A percentile compares a stretch with the other conserved stretches of the same genome.
Evolutionary conservation across 2,329 filamentous ascomycete genomes (phyloP).

Genomic region (Xylaria hypoxylon): DNA sequence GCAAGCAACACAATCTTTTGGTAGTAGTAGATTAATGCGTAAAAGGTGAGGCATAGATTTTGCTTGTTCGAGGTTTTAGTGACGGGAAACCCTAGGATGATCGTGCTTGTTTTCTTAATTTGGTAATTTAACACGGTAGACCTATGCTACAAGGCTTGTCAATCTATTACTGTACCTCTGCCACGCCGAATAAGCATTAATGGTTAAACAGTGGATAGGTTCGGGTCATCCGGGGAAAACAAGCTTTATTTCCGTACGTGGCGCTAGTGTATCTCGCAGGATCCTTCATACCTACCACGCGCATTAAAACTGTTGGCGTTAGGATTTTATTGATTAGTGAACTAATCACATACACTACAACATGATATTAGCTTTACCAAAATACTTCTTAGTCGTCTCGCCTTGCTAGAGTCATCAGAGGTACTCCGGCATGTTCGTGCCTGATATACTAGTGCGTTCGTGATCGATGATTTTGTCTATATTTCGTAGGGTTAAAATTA

Average conservation of each 20-base stretch:
- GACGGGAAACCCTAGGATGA: background rate
- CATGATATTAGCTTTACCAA: background rate
- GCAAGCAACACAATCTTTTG: background rate
- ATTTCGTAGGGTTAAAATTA: too few relatives aligned
- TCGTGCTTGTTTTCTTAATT: background rate
- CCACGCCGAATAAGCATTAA: constrained; percentile 20
- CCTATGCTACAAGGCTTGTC: background rate
- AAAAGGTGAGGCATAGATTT: background rate
- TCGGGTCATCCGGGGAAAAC: constrained; percentile 32
- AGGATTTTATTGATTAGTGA: background rate
- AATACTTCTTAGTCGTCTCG: too few relatives aligned
- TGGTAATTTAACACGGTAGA: background rate
- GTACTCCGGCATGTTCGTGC: too few relatives aligned
- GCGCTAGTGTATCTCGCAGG: background rate
- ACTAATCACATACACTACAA: background rate
- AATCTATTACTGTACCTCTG: constrained; percentile 29
- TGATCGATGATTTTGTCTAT: too few relatives aligned
- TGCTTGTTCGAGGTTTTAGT: background rate
- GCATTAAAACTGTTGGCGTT: background rate
- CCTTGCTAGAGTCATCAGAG: too few relatives aligned
- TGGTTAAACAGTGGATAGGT: constrained; percentile 3
- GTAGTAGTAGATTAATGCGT: background rate
- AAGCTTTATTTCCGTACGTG: constrained; percentile 19
- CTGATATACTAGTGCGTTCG: too few relatives aligned
- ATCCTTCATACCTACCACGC: background rate